These are phyloP conservation scores for Ceriops decandra DNA, from an alignment of 345 rosid species.

Conservation along the genomic window DNA sequence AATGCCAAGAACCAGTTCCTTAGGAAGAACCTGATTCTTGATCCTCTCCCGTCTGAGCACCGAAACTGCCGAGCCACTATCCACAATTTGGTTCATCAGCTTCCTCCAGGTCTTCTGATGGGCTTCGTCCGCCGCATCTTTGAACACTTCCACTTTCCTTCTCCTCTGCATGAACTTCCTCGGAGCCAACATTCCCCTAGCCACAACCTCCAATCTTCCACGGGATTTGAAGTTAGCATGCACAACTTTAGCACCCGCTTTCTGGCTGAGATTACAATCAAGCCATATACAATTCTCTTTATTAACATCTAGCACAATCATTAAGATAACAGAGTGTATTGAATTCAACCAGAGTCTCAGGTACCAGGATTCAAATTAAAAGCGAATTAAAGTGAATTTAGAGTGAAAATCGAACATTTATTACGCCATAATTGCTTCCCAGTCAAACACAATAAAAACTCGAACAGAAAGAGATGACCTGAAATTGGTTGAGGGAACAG, in stretches of 20 bases:
- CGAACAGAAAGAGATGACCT: conserved; percentile 22
- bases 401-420: too few relatives aligned
- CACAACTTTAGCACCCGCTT: conserved; percentile 11
- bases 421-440: too few relatives aligned
- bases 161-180: conserved; percentile 72
- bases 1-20: conserved; percentile 73
- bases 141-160: conserved; percentile 66
- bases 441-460: neutral
- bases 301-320: too few relatives aligned
- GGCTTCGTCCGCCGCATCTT: conserved; percentile 66
- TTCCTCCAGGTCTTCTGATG: conserved; percentile 83
- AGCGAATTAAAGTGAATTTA: too few relatives aligned
- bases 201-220: conserved; percentile 45
- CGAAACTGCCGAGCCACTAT: conserved; percentile 53
- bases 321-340: too few relatives aligned
- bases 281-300: neutral
- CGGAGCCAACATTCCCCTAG: conserved; percentile 81
- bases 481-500: conserved; percentile 23
- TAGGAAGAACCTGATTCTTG: conserved; percentile 51
- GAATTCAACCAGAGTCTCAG: too few relatives aligned
- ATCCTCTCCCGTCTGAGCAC: conserved; percentile 54
- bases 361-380: too few relatives aligned
- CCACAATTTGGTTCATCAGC: conserved; percentile 72
- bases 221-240: conserved; percentile 16
- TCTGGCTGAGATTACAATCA: conserved; percentile 31